Evolutionary conservation across 2,329 filamentous ascomycete species (phyloP).

Genomic region (Cryphonectria nitschkei): DNA sequence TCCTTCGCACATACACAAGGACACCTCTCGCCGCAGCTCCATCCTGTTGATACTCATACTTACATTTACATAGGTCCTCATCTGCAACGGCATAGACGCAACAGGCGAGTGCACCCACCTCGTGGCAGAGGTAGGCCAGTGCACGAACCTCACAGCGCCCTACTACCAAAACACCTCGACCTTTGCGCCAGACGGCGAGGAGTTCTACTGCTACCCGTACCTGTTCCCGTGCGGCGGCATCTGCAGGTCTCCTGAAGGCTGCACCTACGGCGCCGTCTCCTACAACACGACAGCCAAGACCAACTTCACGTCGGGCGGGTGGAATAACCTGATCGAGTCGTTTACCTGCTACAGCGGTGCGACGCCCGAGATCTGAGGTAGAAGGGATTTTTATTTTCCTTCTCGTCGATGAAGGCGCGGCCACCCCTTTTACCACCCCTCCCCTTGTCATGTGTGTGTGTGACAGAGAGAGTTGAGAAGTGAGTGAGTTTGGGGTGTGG

Average conservation of each 20-base stretch:
- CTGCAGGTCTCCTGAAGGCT: slow-evolving; percentile 56
- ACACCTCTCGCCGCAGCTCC: not conserved
- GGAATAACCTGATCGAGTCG: slow-evolving; percentile 46
- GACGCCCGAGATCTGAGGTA: not conserved
- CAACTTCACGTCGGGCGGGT: slow-evolving; percentile 48
- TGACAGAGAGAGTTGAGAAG: too few relatives aligned
- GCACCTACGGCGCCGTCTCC: slow-evolving; percentile 53
- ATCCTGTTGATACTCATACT: not conserved
- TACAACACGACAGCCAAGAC: slow-evolving; percentile 51
- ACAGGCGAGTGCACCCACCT: slow-evolving; percentile 51
- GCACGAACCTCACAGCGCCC: slow-evolving; percentile 49
- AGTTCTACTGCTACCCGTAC: slow-evolving; percentile 53
- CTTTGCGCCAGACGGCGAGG: slow-evolving; percentile 55
- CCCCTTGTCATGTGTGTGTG: not conserved
- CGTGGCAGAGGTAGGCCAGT: slow-evolving; percentile 48
- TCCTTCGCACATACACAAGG: not conserved
- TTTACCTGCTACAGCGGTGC: slow-evolving; percentile 40
- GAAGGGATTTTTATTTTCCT: not conserved
- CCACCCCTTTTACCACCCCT: not conserved
- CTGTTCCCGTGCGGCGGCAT: slow-evolving; percentile 45
- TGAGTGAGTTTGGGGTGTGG: not conserved
- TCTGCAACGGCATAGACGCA: slow-evolving; percentile 55
- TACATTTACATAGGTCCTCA: slow-evolving; percentile 44
- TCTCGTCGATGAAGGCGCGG: not conserved
- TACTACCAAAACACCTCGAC: slow-evolving; percentile 49